A percentile compares a stretch with the other conserved stretches of the same genome.
Conservation (phyloP, 306 rosid species). For the Nissolia schottii region DNA sequence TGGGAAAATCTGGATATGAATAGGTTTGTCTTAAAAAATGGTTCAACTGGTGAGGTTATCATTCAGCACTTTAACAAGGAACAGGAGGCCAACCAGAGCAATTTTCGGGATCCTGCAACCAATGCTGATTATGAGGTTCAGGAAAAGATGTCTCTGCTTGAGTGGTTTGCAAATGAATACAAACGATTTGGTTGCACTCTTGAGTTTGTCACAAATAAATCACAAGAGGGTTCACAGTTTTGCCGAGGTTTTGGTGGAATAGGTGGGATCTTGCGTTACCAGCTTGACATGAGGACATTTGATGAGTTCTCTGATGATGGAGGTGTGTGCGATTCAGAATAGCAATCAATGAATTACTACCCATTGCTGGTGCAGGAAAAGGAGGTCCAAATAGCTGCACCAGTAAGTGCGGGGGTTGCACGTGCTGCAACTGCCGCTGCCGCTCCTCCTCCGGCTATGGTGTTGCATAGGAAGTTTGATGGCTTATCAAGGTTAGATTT, state of each 20-base stretch:
- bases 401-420: slow-evolving; percentile 37
- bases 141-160: slow-evolving; percentile 68
- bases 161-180: slow-evolving; percentile 95
- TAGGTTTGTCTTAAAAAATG: slow-evolving; percentile 60
- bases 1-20: slow-evolving; percentile 89
- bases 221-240: slow-evolving; percentile 94
- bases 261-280: slow-evolving; percentile 91
- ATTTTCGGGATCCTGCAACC: slow-evolving; percentile 56
- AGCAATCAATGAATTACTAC: slow-evolving; percentile 48
- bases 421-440: slow-evolving; percentile 25
- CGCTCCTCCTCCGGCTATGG: slow-evolving; percentile 2
- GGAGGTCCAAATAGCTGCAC: slow-evolving; percentile 37
- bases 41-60: slow-evolving; percentile 47
- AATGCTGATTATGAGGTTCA: slow-evolving; percentile 71
- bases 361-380: slow-evolving; percentile 48
- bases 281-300: slow-evolving; percentile 81
- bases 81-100: slow-evolving; percentile 57
- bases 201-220: slow-evolving; percentile 84
- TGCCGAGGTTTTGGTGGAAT: slow-evolving; percentile 95
- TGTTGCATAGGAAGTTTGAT: slow-evolving; percentile 15
- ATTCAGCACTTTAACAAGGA: slow-evolving; percentile 79
- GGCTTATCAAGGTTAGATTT: slow-evolving; percentile 24
- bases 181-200: slow-evolving; percentile 77
- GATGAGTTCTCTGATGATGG: slow-evolving; percentile 79
- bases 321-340: slow-evolving; percentile 43